These are phyloP conservation scores for Ganoderma sinense DNA, from an alignment of 1,284 basidiomycete species.

Conservation along the genomic window DNA sequence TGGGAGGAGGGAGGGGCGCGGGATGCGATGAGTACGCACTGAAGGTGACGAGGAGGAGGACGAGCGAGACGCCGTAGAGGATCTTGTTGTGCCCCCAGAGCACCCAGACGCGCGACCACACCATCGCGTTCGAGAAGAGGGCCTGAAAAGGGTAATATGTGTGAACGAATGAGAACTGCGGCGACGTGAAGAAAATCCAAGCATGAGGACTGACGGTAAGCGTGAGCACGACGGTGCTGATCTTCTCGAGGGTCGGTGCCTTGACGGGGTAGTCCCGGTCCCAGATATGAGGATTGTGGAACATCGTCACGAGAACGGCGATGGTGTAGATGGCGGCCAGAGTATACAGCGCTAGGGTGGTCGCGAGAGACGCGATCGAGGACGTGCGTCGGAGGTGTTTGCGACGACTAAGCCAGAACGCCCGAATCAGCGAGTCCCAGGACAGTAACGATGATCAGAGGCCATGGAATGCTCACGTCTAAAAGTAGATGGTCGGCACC, in stretches of 20 bases:
- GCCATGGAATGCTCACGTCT: not conserved
- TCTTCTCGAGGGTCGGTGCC: not conserved
- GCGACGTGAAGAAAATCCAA: too few species aligned
- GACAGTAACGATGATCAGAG: too few species aligned
- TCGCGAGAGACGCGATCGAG: not conserved
- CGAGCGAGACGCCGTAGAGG: not conserved
- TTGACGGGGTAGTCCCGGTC: not conserved
- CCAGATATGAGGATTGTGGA: not conserved
- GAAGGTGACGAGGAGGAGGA: not conserved
- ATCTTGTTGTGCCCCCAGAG: not conserved
- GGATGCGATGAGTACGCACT: not conserved
- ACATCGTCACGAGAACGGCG: not conserved
- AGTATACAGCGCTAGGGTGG: not conserved
- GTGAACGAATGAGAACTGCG: too few species aligned
- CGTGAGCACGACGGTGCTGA: not conserved
- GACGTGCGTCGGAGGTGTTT: not conserved
- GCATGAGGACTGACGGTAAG: not conserved
- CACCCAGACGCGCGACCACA: conserved; percentile 1
- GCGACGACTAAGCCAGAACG: not conserved
- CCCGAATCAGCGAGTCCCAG: too few species aligned
- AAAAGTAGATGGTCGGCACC: not conserved
- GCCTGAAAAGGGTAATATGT: not conserved
- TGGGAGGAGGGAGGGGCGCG: too few species aligned
- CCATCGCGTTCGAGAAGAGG: conserved; percentile 1
- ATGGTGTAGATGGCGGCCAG: not conserved